These are phyloP conservation scores for Microbotryum saponariae DNA, from an alignment of 1,284 basidiomycete genomes.

Conservation along the genomic window DNA sequence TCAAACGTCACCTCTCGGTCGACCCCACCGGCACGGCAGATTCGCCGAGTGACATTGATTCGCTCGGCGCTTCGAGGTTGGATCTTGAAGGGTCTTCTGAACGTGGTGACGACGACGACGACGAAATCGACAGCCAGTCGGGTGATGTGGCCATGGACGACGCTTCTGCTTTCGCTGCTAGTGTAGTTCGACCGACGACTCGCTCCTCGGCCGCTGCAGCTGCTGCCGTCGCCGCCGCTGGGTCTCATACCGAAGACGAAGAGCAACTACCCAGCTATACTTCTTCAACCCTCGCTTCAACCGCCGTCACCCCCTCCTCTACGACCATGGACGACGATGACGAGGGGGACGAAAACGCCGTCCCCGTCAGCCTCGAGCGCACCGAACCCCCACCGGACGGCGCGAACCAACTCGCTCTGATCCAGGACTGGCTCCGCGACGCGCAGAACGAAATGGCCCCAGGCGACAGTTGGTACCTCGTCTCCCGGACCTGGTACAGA, in stretches of 20 bases:
- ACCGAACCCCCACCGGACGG: slow-evolving; percentile 8
- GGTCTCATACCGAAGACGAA: background rate
- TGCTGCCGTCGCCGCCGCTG: slow-evolving; percentile 6
- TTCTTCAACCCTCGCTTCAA: background rate
- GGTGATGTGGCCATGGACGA: background rate
- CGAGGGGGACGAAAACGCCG: too few relatives aligned
- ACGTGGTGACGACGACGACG: background rate
- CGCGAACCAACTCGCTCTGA: slow-evolving; percentile 48
- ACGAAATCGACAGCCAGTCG: background rate
- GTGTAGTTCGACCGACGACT: background rate
- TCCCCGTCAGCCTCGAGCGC: background rate
- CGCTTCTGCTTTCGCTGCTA: background rate
- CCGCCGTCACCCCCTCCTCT: too few relatives aligned
- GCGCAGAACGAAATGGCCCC: slow-evolving; percentile 45
- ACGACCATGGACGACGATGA: too few relatives aligned
- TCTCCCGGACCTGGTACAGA: slow-evolving; percentile 62
- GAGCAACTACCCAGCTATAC: slow-evolving; percentile 1
- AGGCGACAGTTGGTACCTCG: slow-evolving; percentile 70
- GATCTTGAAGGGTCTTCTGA: slow-evolving; percentile 14
- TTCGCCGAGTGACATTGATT: slow-evolving; percentile 18
- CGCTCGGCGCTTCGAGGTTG: slow-evolving; percentile 25
- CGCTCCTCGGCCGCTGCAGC: background rate
- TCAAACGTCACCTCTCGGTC: slow-evolving; percentile 12
- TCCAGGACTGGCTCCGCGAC: slow-evolving; percentile 47
- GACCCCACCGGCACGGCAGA: slow-evolving; percentile 11